Percentiles rank a stretch among this genome's conserved stretches.
phyloP scores from a whole-genome alignment of 768 basidiomycete genomes.

The Kwoniella europaea region DNA sequence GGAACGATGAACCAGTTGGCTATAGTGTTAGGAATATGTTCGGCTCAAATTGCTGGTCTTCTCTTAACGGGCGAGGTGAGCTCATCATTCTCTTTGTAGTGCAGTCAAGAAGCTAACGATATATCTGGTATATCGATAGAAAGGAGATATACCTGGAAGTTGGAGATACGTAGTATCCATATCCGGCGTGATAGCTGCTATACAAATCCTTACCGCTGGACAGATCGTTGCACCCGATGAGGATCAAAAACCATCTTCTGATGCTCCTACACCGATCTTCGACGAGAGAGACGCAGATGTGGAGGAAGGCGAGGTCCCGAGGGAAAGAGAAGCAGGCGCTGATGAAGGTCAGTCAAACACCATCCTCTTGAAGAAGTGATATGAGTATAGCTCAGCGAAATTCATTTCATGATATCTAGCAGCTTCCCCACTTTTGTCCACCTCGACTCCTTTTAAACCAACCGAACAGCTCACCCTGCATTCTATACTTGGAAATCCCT shows the following conservation, averaged over 20 bases:
- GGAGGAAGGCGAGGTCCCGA: conserved; percentile 10
- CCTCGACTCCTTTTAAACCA: not conserved
- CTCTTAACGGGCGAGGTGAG: conserved; percentile 48
- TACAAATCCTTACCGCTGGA: conserved; percentile 36
- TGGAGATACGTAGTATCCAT: conserved; percentile 53
- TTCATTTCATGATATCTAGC: conserved; percentile 12
- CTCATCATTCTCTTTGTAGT: not conserved
- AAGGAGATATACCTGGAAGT: conserved; percentile 51
- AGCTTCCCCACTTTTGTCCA: conserved; percentile 31
- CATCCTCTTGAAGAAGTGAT: not conserved
- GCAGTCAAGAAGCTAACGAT: not conserved
- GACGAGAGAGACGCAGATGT: conserved; percentile 20
- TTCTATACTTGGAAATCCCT: conserved; percentile 52
- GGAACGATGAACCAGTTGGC: conserved; percentile 55
- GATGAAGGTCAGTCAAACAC: conserved; percentile 21
- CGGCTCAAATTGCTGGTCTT: conserved; percentile 49
- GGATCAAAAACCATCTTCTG: not conserved
- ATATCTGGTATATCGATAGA: conserved; percentile 17
- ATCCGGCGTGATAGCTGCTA: conserved; percentile 45
- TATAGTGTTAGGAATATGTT: conserved; percentile 51
- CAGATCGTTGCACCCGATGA: conserved; percentile 8
- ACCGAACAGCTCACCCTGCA: conserved; percentile 42
- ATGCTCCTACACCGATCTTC: conserved; percentile 1
- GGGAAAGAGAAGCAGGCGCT: not conserved
- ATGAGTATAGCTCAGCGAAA: too few relatives aligned